Base-by-base conservation (phyloP, 169 alveolate species). In the Nephromyces sp. region DNA sequence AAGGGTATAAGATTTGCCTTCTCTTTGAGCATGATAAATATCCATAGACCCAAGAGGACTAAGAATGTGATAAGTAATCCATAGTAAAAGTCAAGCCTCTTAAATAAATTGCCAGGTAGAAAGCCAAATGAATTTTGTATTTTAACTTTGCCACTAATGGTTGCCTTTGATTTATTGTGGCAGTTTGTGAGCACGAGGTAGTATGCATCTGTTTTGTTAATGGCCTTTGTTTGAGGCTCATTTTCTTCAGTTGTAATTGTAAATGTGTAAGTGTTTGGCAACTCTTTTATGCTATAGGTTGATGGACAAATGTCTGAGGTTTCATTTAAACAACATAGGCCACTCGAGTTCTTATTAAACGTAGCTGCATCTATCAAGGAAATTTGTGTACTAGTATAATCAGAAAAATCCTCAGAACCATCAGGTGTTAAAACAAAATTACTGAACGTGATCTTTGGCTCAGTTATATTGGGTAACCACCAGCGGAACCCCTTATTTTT, bases 91-190 rank as follows among this genome's bases (percentile, higher is more conserved):
- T 15, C 68, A n/a, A 62, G 15, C 51, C 28, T 15, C 8, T 8
- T 8, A n/a, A 21, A 62, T 8, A 21, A 15, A 62, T 15, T 62
- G 63, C 68, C 68, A 15, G 68, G 68, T n/a, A 62, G 51, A 62
- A 21, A 62, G 51, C 68, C 68, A 62, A 21, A 62, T 8, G 68
- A n/a, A n/a, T 62, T 62, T n/a, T 57, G 68, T 8, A 62, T 57
- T 15, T 15, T 43, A 15, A 43, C n/a, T 15, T n/a, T 43, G 15
- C 57, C 57, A 15, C 25, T 15, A 15, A 43, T 43, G 25, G 15
- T 43, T 43, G 57, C 57, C n/a, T 43, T n/a, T n/a, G 57, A n/a
- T n/a, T 15, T 43, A n/a, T 43, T 43, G n/a, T n/a, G 25, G n/a
- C 57, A 43, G n/a, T 43, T 43, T 43, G 57, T 43, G n/a, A 43